These are phyloP conservation scores for Xylaria sp. DNA, from an alignment of 2,329 filamentous ascomycete species.

Conservation along the genomic window DNA sequence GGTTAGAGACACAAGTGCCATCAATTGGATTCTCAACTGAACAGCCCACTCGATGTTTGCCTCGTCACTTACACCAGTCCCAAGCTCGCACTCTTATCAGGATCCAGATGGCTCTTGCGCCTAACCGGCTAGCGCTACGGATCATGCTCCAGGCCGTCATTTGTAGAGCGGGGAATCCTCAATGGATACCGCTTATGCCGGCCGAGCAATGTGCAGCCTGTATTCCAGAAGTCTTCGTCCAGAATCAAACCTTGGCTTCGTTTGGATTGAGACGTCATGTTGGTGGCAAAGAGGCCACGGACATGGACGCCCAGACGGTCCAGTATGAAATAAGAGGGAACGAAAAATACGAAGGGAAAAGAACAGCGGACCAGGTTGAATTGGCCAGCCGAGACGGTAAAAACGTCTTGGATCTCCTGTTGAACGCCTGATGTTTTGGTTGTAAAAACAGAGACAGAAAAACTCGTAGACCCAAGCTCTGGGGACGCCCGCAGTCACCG, in stretches of 20 bases:
- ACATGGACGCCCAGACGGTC: constrained; percentile 6
- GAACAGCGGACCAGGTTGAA: constrained; percentile 72
- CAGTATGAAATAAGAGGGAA: constrained; percentile 11
- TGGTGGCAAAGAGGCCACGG: constrained; percentile 15
- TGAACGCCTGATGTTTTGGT: constrained; percentile 86
- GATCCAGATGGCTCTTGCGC: constrained; percentile 5
- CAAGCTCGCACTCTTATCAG: constrained; percentile 3
- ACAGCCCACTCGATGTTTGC: constrained; percentile 1
- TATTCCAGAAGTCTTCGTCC: not conserved
- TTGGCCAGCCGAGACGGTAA: constrained; percentile 68
- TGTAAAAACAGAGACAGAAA: constrained; percentile 84
- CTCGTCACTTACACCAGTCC: constrained; percentile 3
- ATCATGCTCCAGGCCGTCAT: not conserved
- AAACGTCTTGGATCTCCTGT: constrained; percentile 77
- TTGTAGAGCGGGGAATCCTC: not conserved
- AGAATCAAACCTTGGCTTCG: not conserved
- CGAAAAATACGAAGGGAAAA: constrained; percentile 41
- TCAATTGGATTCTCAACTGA: not conserved
- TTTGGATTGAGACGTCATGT: constrained; percentile 13
- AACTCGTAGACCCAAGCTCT: constrained; percentile 72
- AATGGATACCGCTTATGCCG: not conserved
- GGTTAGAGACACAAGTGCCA: constrained; percentile 9
- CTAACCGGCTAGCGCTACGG: not conserved
- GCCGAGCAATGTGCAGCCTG: not conserved
- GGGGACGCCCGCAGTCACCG: constrained; percentile 60